These are phyloP conservation scores for Pleurotus tuber-regium DNA, from an alignment of 768 basidiomycete species.

Conservation along the genomic window DNA sequence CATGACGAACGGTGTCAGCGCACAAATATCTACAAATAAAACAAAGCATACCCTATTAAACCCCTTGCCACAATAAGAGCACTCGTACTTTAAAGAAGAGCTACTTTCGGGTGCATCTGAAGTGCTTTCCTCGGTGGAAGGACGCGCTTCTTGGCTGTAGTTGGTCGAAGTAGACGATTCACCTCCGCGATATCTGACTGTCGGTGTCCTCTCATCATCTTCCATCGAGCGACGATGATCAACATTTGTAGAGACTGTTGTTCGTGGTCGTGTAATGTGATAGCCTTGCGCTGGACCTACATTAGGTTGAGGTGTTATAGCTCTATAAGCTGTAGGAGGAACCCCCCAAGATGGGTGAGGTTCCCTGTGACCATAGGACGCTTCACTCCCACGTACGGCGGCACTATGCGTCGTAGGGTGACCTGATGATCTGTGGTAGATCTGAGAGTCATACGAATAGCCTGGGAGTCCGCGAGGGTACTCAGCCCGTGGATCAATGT, in stretches of 20 bases:
- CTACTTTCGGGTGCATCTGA: conserved; percentile 17
- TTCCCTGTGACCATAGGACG: background rate
- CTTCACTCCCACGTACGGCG: conserved; percentile 1
- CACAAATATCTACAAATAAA: background rate
- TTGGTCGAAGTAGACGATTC: conserved; percentile 3
- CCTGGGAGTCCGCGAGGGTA: conserved; percentile 8
- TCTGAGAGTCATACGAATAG: conserved; percentile 5
- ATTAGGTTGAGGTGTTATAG: conserved; percentile 1
- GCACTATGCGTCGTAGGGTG: background rate
- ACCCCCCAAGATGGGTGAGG: conserved; percentile 7
- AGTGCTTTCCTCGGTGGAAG: background rate
- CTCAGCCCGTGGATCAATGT: background rate
- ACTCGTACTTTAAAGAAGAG: conserved; percentile 62
- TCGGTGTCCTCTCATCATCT: conserved; percentile 36
- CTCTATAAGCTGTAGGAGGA: conserved; percentile 5
- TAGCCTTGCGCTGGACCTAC: conserved; percentile 10
- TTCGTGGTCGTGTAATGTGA: conserved; percentile 19
- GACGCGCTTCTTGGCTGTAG: background rate
- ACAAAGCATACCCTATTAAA: conserved; percentile 50
- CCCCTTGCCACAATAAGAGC: conserved; percentile 74
- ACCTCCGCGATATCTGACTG: conserved; percentile 21
- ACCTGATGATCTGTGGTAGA: background rate
- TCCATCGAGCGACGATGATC: conserved; percentile 19
- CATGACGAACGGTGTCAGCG: background rate
- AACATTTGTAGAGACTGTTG: conserved; percentile 24